Conservation (phyloP, 2,329 filamentous ascomycete genomes). For the Nothophaeocryptopus gaeumannii region DNA sequence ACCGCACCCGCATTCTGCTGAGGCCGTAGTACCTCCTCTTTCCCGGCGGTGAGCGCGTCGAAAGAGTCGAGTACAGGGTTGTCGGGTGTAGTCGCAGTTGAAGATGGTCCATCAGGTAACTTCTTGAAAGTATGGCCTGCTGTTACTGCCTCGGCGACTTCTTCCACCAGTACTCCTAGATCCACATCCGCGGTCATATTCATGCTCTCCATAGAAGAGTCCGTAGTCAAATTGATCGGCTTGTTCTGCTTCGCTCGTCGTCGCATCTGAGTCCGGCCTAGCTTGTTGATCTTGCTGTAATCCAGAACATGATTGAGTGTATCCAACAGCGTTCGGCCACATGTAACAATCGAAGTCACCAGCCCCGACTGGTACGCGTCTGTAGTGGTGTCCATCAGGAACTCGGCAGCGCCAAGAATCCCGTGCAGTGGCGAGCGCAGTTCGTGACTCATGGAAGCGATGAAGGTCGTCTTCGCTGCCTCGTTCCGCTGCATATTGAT, state of each 20-base stretch:
- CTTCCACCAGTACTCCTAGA: conserved; percentile 48
- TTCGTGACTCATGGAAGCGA: conserved; percentile 54
- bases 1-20: conserved; percentile 26
- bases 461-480: conserved; percentile 52
- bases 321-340: conserved; percentile 49
- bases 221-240: conserved; percentile 29
- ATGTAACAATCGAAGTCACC: conserved; percentile 49
- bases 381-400: conserved; percentile 46
- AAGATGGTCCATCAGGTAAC: conserved; percentile 15
- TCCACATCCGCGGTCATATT: conserved; percentile 40
- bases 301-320: conserved; percentile 47
- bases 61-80: neutral
- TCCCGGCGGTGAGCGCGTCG: conserved; percentile 4
- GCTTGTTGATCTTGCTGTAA: conserved; percentile 43
- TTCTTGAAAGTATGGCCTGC: conserved; percentile 48
- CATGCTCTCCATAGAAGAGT: conserved; percentile 28
- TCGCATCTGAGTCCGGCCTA: conserved; percentile 27
- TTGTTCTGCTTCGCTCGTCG: conserved; percentile 27
- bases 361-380: conserved; percentile 44
- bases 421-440: conserved; percentile 49
- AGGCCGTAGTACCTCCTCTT: neutral
- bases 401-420: conserved; percentile 50
- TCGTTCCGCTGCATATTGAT: conserved; percentile 41
- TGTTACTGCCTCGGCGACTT: conserved; percentile 55
- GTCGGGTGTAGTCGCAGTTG: conserved; percentile 4